Base-by-base conservation (phyloP, 805 yeast species). In the Cyberlindnera euphorbiiphila region DNA sequence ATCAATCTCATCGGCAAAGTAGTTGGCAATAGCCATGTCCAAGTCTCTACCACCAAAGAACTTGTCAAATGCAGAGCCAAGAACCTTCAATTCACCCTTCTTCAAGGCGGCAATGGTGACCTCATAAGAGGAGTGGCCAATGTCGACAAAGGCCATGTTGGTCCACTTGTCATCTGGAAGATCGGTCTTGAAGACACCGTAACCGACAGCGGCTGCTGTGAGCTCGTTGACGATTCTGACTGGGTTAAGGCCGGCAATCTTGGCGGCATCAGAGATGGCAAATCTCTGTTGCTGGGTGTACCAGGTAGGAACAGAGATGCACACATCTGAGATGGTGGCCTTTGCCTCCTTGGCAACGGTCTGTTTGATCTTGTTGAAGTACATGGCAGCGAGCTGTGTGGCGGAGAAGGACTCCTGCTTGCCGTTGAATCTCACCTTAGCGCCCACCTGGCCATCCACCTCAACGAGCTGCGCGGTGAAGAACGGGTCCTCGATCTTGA, bases 31-130 rank as follows among this genome's bases (percentile, higher is more conserved):
- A 46, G 96, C 96, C 57, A 72, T 73, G 69, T 93, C 98, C 47
- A 93, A 81, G 64, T 88, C 87, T 71, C 99, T 83, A 67, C 99
- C 98, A 76, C 99, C 99, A 57, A 93, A 93, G 71, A 86, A 86
- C 70, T 86, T 86, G 71, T 89, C 95, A 62, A 78, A 84, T 55
- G 95, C 95, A 46, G 95, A 76, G 53, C 95, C 95, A 54, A 93
- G 71, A 37, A 93, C 75, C 71, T 86, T 88, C 68, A 89, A 76
- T 73, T 93, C 98, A 61, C 98, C 98, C 68, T 82, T 89, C 77
- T 87, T 88, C 69, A 93, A 79, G 43, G 95, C 81, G 42, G 85
- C 94, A 56, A 93, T 73, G 47, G 93, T 70, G 50, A 94, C 94
- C 50, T 93, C 85, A 74, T 78, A 91, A 34, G 95, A 78, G 29